These are phyloP conservation scores for Ophiosphaerella narmari DNA, from an alignment of 2,329 filamentous ascomycete species.

Conservation along the genomic window DNA sequence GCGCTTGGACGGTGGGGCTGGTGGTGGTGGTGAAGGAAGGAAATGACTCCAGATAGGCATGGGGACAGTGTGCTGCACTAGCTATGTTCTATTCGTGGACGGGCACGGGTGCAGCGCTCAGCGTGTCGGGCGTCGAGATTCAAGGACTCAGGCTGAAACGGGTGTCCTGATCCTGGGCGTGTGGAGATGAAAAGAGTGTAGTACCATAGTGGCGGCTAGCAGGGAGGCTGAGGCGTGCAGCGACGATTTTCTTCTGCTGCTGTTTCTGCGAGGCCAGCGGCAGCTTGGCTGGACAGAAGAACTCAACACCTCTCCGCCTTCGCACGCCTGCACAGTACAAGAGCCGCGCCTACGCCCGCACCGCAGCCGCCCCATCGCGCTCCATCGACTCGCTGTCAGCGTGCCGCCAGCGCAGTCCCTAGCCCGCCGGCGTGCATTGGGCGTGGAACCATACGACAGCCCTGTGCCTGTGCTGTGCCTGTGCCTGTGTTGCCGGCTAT, in stretches of 20 bases:
- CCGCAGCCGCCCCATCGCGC: no score
- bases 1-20: no score
- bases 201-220: neutral
- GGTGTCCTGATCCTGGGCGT: constrained; percentile 4
- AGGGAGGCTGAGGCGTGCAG: constrained; percentile 2
- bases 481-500: constrained; percentile 3
- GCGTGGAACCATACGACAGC: neutral
- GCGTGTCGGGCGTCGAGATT: neutral
- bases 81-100: no score
- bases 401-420: no score
- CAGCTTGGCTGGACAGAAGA: neutral
- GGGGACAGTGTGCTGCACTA: no score
- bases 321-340: no score
- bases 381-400: no score
- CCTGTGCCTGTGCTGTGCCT: neutral
- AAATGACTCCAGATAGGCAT: no score
- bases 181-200: constrained; percentile 1
- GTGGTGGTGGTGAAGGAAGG: neutral
- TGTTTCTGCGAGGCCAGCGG: neutral
- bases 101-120: no score
- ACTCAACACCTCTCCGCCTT: no score
- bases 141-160: constrained; percentile 4
- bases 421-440: no score
- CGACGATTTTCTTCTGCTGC: neutral
- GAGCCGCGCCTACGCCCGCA: no score